A percentile compares a stretch with the other conserved stretches of the same genome.
These are phyloP conservation scores for Rostrohypoxylon terebratum DNA, from an alignment of 495 filamentous ascomycete species.

Conservation along the genomic window DNA sequence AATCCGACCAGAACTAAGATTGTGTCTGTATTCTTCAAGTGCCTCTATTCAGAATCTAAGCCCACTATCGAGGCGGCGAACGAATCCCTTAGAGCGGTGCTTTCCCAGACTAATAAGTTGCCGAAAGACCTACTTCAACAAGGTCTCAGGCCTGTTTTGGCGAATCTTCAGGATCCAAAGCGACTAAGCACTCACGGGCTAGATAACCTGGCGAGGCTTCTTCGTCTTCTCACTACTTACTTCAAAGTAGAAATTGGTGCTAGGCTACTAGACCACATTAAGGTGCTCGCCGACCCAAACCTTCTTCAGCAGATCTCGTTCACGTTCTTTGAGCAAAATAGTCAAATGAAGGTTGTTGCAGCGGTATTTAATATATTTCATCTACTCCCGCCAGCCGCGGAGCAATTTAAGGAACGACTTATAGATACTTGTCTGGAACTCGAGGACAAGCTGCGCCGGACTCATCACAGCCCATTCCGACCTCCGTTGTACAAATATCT, in stretches of 20 bases:
- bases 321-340: conserved; percentile 90
- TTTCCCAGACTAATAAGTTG: conserved; percentile 88
- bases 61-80: conserved; percentile 96
- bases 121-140: conserved; percentile 96
- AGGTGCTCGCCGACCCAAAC: conserved; percentile 82
- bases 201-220: conserved; percentile 87
- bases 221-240: conserved; percentile 94
- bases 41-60: conserved; percentile 87
- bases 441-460: conserved; percentile 85
- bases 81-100: conserved; percentile 82
- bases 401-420: conserved; percentile 87
- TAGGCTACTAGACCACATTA: conserved; percentile 90
- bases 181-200: conserved; percentile 88
- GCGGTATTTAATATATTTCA: conserved; percentile 98
- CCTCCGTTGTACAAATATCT: conserved; percentile 94
- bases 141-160: conserved; percentile 91
- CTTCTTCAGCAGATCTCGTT: conserved; percentile 91
- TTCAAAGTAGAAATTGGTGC: conserved; percentile 99
- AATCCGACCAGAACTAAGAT: conserved; percentile 84
- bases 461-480: conserved; percentile 92
- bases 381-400: conserved; percentile 86
- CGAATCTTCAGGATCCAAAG: conserved; percentile 94
- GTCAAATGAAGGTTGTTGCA: conserved; percentile 89
- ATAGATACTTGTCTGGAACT: conserved; percentile 90
- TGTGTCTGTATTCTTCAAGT: conserved; percentile 97